Evolutionary conservation across 1,284 basidiomycete species (phyloP), one percentile per base, ranked within the genome.

Genomic region (Puccinia novopanici): DNA sequence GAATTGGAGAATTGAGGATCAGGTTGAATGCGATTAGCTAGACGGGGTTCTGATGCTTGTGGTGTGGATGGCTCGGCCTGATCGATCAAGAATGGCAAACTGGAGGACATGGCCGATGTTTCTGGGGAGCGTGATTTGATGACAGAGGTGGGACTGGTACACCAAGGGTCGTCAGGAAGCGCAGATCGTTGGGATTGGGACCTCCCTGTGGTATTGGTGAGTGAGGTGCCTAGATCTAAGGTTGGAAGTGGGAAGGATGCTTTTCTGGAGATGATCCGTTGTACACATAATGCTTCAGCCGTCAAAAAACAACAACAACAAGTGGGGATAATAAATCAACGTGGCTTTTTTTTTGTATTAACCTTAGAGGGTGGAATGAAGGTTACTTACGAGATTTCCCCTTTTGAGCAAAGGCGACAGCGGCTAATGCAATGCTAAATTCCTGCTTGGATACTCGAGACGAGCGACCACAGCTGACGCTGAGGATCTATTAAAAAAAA

Each of bases 371-470:
- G 17, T 19, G 42, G 42, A 34, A 8, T 30, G 19, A 61, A 61
- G 34, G 13, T 70, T 27, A 50, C 75, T 77, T 27, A 77, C 75
- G 75, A 27, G 75, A 92, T 89, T 91, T 91, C 17, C 90, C 91
- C 3, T 89, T 87, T 85, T 94, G 94, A n/a, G 92, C 92, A 27
- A 94, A 87, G 6, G 93, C 92, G 75, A 92, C 92, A 19, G 96
- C 88, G 13, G 92, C 93, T 24, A 96, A 86, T 19, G 93, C 92
- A 40, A 94, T 91, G 85, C 92, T 95, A 87, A 95, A 94, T 84
- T 95, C 93, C 80, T 91, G 89, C 83, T 90, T 92, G 13, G 92
- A 92, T 61, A 95, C 91, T 54, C 91, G 88, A 40, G 91, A 70
- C 30, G 75, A 88, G 81, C 89, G 88, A 86, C 91, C 92, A 72